phyloP scores from a whole-genome alignment of 148 eudicot species.

The Beta vulgaris region DNA sequence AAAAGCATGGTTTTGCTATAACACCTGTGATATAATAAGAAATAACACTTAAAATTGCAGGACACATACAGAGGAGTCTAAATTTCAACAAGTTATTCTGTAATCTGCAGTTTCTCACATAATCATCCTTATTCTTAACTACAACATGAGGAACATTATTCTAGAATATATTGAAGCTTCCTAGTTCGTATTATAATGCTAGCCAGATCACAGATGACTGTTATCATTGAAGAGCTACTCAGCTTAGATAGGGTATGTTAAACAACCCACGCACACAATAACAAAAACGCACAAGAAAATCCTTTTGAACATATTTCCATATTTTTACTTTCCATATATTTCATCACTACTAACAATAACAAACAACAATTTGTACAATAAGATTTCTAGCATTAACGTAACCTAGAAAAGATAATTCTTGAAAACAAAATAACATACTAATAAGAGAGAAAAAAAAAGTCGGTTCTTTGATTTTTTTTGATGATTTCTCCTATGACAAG shows the following conservation, averaged over 20 bases:
- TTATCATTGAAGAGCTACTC: no score
- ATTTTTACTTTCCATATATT: background rate
- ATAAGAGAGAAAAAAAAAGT: background rate
- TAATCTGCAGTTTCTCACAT: background rate
- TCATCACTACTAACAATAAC: no score
- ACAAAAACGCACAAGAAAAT: no score
- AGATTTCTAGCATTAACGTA: background rate
- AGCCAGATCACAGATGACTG: no score
- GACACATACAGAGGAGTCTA: background rate
- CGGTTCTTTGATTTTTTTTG: background rate
- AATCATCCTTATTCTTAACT: no score
- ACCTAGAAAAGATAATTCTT: background rate
- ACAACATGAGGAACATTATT: background rate
- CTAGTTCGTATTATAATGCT: no score
- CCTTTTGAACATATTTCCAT: no score
- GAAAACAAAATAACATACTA: background rate
- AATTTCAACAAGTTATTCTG: background rate
- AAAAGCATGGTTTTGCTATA: slow-evolving; percentile 9
- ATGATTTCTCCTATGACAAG: background rate
- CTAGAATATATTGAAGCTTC: background rate
- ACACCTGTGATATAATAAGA: slow-evolving; percentile 6
- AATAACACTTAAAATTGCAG: background rate
- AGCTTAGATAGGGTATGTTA: no score
- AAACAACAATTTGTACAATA: no score
- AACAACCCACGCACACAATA: no score